Percentiles rank a stretch among this genome's conserved stretches.
Evolutionary conservation across 306 rosid species (phyloP).

Genomic region (Trifolium fragiferum): DNA sequence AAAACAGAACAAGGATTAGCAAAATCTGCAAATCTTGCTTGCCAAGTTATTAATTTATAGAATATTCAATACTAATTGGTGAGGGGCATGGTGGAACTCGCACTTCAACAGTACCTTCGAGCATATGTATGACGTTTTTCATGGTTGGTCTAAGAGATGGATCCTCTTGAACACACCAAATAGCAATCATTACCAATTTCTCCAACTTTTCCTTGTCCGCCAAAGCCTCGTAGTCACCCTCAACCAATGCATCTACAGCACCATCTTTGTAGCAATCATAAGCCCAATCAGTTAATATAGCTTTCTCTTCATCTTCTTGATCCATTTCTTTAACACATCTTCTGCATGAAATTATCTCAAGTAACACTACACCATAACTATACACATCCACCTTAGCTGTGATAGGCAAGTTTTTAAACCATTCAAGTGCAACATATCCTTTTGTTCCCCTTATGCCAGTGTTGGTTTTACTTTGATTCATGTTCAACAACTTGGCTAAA

Average conservation of each 20-base stretch:
- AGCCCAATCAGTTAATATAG: slow-evolving; percentile 32
- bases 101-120: slow-evolving; percentile 50
- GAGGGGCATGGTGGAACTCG: slow-evolving; percentile 39
- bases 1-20: background rate
- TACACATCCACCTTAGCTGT: too few species aligned
- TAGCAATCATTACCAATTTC: too few species aligned
- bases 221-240: slow-evolving; percentile 44
- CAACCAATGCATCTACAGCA: slow-evolving; percentile 38
- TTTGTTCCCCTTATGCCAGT: too few species aligned
- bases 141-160: slow-evolving; percentile 47
- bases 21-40: too few species aligned
- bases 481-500: too few species aligned
- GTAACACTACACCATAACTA: too few species aligned
- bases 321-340: slow-evolving; percentile 36
- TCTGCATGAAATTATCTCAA: slow-evolving; percentile 41
- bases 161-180: slow-evolving; percentile 50
- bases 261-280: slow-evolving; percentile 38
- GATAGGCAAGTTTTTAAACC: too few species aligned
- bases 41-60: background rate
- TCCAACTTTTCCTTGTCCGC: slow-evolving; percentile 29
- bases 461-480: too few species aligned
- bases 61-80: slow-evolving; percentile 34
- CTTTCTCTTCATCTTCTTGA: slow-evolving; percentile 39
- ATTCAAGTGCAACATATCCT: too few species aligned
- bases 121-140: slow-evolving; percentile 45